phyloP scores from a whole-genome alignment of 2,329 filamentous ascomycete genomes.

The Exutisphaerella laricina region DNA sequence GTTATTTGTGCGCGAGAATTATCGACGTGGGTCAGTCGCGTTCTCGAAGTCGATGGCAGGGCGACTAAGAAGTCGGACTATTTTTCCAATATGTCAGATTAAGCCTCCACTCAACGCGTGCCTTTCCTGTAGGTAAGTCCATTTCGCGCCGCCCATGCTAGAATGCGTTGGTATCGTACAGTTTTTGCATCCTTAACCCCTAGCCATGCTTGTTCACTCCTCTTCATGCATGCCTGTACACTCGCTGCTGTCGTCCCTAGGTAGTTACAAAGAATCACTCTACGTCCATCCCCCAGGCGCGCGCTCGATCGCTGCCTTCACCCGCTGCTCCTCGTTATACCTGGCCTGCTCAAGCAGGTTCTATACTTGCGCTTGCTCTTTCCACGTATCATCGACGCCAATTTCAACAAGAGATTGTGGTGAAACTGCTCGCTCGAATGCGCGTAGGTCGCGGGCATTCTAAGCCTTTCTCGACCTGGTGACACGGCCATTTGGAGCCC shows the following conservation, averaged over 20 bases:
- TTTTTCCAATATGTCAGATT: neutral
- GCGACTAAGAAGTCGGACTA: neutral
- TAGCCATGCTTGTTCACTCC: neutral
- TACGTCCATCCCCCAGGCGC: slow-evolving; percentile 9
- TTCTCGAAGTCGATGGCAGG: too few relatives aligned
- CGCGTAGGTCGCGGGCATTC: slow-evolving; percentile 18
- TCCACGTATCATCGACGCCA: slow-evolving; percentile 3
- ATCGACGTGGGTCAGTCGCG: too few relatives aligned
- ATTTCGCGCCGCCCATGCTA: slow-evolving; percentile 3
- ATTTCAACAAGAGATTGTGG: neutral
- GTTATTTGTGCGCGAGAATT: too few relatives aligned
- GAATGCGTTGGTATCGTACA: slow-evolving; percentile 7
- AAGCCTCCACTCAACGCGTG: slow-evolving; percentile 4
- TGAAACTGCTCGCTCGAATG: slow-evolving; percentile 19
- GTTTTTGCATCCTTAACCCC: neutral
- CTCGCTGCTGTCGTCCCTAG: slow-evolving; percentile 4
- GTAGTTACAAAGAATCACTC: slow-evolving; percentile 9
- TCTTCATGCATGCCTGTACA: slow-evolving; percentile 3
- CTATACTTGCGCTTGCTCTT: slow-evolving; percentile 3
- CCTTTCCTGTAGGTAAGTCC: slow-evolving; percentile 1
- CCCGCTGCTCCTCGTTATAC: neutral
- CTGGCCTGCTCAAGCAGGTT: slow-evolving; percentile 1
- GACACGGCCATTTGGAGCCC: slow-evolving; percentile 53
- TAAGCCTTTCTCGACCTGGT: slow-evolving; percentile 68
- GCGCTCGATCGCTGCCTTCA: slow-evolving; percentile 3